These are phyloP conservation scores for Mesembryanthemum crystallinum DNA, from an alignment of 148 eudicot genomes.

Conservation along the genomic window DNA sequence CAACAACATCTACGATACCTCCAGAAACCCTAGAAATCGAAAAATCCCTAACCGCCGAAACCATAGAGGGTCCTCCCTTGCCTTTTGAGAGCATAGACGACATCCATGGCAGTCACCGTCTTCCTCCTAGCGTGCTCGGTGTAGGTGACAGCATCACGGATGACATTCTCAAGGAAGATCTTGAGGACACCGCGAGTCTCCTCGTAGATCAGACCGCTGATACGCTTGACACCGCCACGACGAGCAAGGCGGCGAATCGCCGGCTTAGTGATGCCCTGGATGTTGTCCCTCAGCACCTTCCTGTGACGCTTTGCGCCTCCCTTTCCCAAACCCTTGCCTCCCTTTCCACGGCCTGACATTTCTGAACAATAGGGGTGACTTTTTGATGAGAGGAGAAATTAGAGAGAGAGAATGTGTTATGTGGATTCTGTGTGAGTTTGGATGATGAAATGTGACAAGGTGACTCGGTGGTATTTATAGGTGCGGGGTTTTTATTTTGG, in stretches of 20 bases:
- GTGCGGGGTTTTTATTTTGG: constrained; percentile 8
- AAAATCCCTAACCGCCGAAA: constrained; percentile 33
- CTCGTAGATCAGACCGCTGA: constrained; percentile 46
- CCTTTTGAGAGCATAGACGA: constrained; percentile 43
- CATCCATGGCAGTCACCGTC: constrained; percentile 51
- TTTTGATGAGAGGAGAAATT: background rate
- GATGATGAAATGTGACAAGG: background rate
- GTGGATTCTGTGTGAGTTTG: background rate
- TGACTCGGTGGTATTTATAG: constrained; percentile 19
- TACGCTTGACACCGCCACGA: constrained; percentile 54
- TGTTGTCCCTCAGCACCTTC: constrained; percentile 47
- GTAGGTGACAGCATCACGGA: constrained; percentile 54
- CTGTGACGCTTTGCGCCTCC: constrained; percentile 54
- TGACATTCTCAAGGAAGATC: constrained; percentile 54
- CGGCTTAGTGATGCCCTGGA: constrained; percentile 53
- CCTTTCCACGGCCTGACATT: constrained; percentile 62
- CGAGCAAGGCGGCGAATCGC: constrained; percentile 52
- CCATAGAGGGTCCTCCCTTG: constrained; percentile 48
- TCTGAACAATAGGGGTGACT: no score
- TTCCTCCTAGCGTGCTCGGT: constrained; percentile 51
- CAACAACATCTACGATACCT: background rate
- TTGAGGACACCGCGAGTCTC: constrained; percentile 56
- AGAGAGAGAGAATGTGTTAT: background rate
- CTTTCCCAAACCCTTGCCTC: constrained; percentile 58
- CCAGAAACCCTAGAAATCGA: constrained; percentile 20